Conservation (phyloP, 495 filamentous ascomycete genomes). For the Penicillium cosmopolitanum region DNA sequence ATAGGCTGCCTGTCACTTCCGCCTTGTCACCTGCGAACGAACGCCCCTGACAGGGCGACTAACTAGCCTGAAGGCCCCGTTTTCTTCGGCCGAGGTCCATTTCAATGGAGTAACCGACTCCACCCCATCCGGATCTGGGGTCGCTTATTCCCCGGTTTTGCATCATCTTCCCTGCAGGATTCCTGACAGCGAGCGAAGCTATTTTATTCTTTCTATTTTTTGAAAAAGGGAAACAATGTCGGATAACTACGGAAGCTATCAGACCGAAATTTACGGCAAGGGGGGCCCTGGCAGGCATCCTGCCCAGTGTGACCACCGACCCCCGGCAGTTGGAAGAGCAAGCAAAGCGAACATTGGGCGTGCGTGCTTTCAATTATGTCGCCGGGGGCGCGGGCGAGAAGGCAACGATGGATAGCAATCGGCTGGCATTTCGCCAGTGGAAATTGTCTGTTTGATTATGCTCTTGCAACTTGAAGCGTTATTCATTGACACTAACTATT, state of each 20-base stretch:
- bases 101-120: constrained; percentile 10
- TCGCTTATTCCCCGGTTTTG: constrained; percentile 10
- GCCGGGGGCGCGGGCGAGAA: constrained; percentile 67
- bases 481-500: neutral
- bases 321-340: constrained; percentile 62
- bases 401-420: constrained; percentile 67
- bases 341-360: constrained; percentile 51
- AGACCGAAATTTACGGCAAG: constrained; percentile 52
- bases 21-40: neutral
- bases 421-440: constrained; percentile 67
- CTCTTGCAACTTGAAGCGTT: neutral
- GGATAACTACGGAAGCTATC: constrained; percentile 49
- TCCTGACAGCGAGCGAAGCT: neutral
- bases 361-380: constrained; percentile 61
- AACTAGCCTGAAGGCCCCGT: neutral
- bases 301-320: constrained; percentile 61
- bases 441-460: constrained; percentile 46
- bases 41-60: constrained; percentile 1
- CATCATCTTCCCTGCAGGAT: constrained; percentile 1
- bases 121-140: constrained; percentile 11
- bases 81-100: constrained; percentile 13
- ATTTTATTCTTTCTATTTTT: too few relatives aligned
- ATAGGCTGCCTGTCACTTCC: neutral
- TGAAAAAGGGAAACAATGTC: constrained; percentile 28
- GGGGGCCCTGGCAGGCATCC: constrained; percentile 49